Base-by-base conservation (phyloP, 2,329 filamentous ascomycete species). In the Diaporthe sp. region DNA sequence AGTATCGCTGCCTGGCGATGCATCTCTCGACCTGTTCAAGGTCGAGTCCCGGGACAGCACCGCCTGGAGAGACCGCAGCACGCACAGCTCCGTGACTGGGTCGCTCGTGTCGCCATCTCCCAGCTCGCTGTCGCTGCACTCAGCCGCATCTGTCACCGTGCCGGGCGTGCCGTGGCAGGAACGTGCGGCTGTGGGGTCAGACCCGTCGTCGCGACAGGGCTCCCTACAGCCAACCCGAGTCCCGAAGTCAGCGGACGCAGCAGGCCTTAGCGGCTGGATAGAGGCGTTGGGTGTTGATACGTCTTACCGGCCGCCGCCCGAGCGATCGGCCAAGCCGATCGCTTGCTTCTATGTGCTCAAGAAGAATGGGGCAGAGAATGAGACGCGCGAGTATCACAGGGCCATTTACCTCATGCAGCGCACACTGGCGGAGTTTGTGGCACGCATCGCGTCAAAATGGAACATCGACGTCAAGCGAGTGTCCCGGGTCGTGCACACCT, bases 231-330 rank as follows among this genome's bases (percentile, higher is more conserved):
- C 87, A 0, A 88, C 85, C 1, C 87, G 85, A 72, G 80, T 91
- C 58, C 83, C 82, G 71, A 88, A 88, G 77, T 88, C 87, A 0
- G 91, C 92, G 70, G 89, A 91, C 30, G 85, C 90, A 47, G 92
- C 92, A 13, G 91, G 89, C 32, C 85, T 95, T 37, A 93, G 91
- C 75, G 93, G 94, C 8, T 98, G 94, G 92, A 97, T 98, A 76
- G 95, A 98, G 81, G 95, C 95, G 1, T 85, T 98, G 10, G 97
- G 95, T 42, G 94, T 98, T n/a, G 97, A 98, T 81, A 87, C 92
- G 22, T 90, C 89, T 2, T 99, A 98, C 81, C 91, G 93, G 73
- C 93, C 97, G 58, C 96, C 96, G 0, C 85, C 89, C 0, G 94
- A 97, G 79, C 90, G 89, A 73, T 85, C 88, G 12, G 86, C 91